These are phyloP conservation scores for Magnolia officinalis DNA, from an alignment of 164 flowering plant species.

Conservation along the genomic window DNA sequence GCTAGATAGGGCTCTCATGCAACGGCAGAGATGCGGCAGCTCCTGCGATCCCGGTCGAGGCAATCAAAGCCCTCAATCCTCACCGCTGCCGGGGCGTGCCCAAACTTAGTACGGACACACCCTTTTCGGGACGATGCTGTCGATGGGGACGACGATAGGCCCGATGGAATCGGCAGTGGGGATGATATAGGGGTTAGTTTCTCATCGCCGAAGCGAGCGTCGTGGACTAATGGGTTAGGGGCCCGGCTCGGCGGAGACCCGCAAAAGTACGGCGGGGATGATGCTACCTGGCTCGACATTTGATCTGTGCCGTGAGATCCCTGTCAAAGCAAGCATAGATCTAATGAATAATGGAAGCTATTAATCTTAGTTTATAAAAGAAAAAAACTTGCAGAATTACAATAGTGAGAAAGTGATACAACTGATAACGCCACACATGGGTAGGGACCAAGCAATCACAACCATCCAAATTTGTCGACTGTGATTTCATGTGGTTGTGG, in stretches of 20 bases:
- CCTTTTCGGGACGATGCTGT: conserved; percentile 52
- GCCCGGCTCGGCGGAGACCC: conserved; percentile 80
- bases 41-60: conserved; percentile 64
- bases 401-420: too few species aligned
- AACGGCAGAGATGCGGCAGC: conserved; percentile 65
- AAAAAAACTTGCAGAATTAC: too few species aligned
- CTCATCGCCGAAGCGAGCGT: conserved; percentile 59
- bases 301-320: conserved; percentile 39
- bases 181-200: conserved; percentile 13
- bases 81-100: conserved; percentile 69
- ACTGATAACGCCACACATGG: too few species aligned
- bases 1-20: conserved; percentile 33
- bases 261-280: conserved; percentile 61
- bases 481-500: too few species aligned
- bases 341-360: neutral
- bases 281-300: conserved; percentile 26
- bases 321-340: conserved; percentile 21
- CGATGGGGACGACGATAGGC: conserved; percentile 22
- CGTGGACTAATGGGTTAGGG: conserved; percentile 60
- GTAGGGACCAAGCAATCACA: too few species aligned
- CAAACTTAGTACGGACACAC: conserved; percentile 52
- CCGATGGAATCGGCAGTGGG: conserved; percentile 26
- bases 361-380: too few species aligned
- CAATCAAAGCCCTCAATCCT: conserved; percentile 83
- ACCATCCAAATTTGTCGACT: too few species aligned